These are phyloP conservation scores for Pleurotus eryngii DNA, from an alignment of 768 basidiomycete genomes.

Conservation along the genomic window DNA sequence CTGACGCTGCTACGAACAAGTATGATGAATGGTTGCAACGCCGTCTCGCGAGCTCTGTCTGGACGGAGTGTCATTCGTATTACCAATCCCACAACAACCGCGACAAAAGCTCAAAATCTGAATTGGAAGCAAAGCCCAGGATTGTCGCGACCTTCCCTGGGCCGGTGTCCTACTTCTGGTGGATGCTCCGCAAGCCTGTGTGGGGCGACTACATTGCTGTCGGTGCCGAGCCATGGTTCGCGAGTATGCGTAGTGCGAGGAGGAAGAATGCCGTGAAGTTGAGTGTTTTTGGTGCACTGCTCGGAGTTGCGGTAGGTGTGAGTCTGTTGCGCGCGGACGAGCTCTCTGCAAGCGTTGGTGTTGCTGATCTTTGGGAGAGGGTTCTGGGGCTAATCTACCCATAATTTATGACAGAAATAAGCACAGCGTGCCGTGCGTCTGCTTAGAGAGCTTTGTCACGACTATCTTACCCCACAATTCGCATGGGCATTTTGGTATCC, in stretches of 20 bases:
- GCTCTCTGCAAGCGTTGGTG: too few relatives aligned
- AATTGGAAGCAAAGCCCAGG: constrained; percentile 14
- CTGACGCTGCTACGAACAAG: constrained; percentile 37
- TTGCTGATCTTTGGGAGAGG: too few relatives aligned
- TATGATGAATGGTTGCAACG: constrained; percentile 53
- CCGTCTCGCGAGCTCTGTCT: constrained; percentile 45
- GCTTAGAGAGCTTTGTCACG: too few relatives aligned
- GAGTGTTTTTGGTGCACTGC: constrained; percentile 18
- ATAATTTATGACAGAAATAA: too few relatives aligned
- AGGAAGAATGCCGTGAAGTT: constrained; percentile 17
- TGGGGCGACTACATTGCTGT: constrained; percentile 44
- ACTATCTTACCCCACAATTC: too few relatives aligned
- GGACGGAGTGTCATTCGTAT: constrained; percentile 52
- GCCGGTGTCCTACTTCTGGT: constrained; percentile 48
- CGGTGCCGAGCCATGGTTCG: constrained; percentile 36
- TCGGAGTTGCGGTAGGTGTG: constrained; percentile 18
- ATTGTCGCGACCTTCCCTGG: constrained; percentile 54
- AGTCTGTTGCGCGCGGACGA: constrained; percentile 9
- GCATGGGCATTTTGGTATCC: too few relatives aligned
- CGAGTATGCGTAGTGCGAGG: constrained; percentile 17
- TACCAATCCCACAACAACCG: constrained; percentile 33
- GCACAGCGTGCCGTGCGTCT: too few relatives aligned
- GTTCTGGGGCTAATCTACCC: too few relatives aligned
- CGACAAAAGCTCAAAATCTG: constrained; percentile 15
- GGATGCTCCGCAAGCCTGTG: constrained; percentile 37